Evolutionary conservation across 192 early-diverging fungal species (phyloP), one percentile per base, ranked within the genome.

Genomic region (Dimargaris verticillata): DNA sequence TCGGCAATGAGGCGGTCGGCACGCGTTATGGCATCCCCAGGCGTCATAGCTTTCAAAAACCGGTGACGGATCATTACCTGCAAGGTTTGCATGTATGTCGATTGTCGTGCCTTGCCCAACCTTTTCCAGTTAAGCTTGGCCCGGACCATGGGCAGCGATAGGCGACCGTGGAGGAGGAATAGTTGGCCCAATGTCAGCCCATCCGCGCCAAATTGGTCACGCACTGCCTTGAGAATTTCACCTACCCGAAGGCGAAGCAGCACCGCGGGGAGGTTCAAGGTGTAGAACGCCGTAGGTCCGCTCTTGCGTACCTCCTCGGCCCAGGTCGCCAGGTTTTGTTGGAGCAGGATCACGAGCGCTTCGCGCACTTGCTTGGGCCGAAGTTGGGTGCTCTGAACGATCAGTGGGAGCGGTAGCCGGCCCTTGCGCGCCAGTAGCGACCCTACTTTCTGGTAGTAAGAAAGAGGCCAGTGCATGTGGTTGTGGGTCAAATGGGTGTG

Each of bases 251-350:
- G 65, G 29, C 83, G 62, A 61, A 88, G 64, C 54, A 89, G 64
- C 12, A 91, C 73, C 17, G 72, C 72, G 14, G 68, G 49, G 25
- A 72, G 33, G 53, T 74, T 77, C 55, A 82, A 59, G 15, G 80
- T 71, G 65, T 93, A 96, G 71, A 83, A 88, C 10, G 81, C 80
- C 4, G 74, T 69, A 29, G 76, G 75, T n/a, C 80, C 73, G 29
- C 61, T 42, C 1, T 78, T 75, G 55, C 88, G 88, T 28, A 71
- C 58, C 3, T 69, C 48, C 63, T 85, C 82, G 7, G 87, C 82
- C 64, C 84, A 89, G 10, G 80, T 81, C 13, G 72, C 83, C 3
- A 91, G 54, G 64, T 81, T 78, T 70, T 96, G 93, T 68, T 96
- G 93, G 47, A 96, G 87, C 57, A 96, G 72, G 3, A 92, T 77